Conservation (phyloP, 192 early-diverging fungal genomes). For the Backusella tuberculispora region DNA sequence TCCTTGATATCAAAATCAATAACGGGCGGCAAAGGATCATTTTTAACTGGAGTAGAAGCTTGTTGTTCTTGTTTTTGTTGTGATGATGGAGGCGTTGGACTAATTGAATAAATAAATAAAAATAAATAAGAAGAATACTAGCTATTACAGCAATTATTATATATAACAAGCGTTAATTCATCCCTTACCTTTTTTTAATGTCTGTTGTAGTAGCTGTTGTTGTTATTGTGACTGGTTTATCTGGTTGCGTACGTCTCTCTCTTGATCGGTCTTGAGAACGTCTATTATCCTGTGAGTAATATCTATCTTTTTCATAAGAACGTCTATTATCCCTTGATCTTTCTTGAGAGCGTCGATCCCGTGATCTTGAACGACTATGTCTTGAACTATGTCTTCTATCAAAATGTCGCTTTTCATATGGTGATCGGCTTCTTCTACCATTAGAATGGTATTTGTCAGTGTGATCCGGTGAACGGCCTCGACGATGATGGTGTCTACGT, state of each 20-base stretch:
- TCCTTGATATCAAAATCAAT: conserved; percentile 33
- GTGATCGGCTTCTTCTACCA: neutral
- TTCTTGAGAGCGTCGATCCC: neutral
- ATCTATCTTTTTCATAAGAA: neutral
- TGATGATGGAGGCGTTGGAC: neutral
- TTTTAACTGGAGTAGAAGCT: neutral
- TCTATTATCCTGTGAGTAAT: conserved; percentile 14
- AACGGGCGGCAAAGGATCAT: neutral
- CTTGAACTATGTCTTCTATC: neutral
- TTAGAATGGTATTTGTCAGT: neutral
- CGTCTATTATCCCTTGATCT: neutral
- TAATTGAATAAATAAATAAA: neutral
- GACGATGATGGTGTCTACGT: neutral
- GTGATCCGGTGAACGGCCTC: neutral
- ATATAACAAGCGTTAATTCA: too few relatives aligned
- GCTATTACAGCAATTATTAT: too few relatives aligned
- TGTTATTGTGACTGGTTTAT: neutral
- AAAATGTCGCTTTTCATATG: conserved; percentile 5
- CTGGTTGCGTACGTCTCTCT: conserved; percentile 9
- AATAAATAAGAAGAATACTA: neutral
- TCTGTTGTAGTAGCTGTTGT: neutral
- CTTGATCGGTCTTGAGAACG: conserved; percentile 3
- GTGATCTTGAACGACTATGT: neutral
- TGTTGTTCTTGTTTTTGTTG: neutral
- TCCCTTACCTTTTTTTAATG: neutral